Conservation (phyloP, 2,329 filamentous ascomycete genomes). For the Huntiella decipiens region DNA sequence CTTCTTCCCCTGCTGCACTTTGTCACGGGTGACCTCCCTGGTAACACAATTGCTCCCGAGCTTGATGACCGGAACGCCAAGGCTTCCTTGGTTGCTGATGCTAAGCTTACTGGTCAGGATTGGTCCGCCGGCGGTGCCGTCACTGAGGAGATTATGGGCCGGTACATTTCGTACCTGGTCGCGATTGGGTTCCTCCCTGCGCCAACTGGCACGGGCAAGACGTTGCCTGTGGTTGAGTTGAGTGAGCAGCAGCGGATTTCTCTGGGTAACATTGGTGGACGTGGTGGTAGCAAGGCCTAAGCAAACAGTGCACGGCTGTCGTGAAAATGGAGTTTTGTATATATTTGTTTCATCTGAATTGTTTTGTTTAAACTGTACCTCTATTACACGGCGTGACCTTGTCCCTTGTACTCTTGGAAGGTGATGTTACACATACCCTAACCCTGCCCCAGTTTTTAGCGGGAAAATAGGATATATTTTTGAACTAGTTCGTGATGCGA, state of each 20-base stretch:
- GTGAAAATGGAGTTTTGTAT: neutral
- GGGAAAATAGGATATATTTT: neutral
- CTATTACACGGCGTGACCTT: too few species aligned
- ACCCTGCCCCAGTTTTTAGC: slow-evolving; percentile 1
- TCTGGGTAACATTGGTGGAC: slow-evolving; percentile 11
- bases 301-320: neutral
- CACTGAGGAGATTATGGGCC: slow-evolving; percentile 35
- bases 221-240: slow-evolving; percentile 27
- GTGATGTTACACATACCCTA: neutral
- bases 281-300: slow-evolving; percentile 11
- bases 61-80: slow-evolving; percentile 44
- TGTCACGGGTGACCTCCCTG: slow-evolving; percentile 46
- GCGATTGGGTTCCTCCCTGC: slow-evolving; percentile 37
- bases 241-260: slow-evolving; percentile 11
- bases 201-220: slow-evolving; percentile 19
- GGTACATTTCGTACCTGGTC: slow-evolving; percentile 41
- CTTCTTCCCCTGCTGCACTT: slow-evolving; percentile 52
- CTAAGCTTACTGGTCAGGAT: slow-evolving; percentile 28
- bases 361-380: neutral
- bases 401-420: too few species aligned
- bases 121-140: slow-evolving; percentile 31
- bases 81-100: slow-evolving; percentile 35
- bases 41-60: slow-evolving; percentile 48
- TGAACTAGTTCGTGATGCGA: neutral
- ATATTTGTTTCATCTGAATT: slow-evolving; percentile 1